Evolutionary conservation across 2,329 filamentous ascomycete species (phyloP), one percentile per base, ranked within the genome.

Genomic region (Juglanconis oblonga): DNA sequence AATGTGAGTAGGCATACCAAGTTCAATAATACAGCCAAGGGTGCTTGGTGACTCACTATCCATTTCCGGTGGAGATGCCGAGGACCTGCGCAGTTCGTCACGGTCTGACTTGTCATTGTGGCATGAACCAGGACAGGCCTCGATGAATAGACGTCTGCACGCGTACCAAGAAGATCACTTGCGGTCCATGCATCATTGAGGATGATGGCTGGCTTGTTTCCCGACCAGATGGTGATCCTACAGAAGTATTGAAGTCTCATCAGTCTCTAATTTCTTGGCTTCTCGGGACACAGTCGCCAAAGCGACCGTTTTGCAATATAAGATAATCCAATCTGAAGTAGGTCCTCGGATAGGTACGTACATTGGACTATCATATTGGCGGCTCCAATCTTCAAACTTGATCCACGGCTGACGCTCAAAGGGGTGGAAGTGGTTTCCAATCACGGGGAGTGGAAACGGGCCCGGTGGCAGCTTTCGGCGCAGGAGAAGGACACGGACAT

Each of bases 181-280:
- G 57, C 57, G 14, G 51, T 58, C 57, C 57, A 58, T 14, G 50
- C 44, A 5, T 58, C 50, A 29, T 54, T 47, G 33, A 58, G 42
- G 6, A 58, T 52, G 24, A 58, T 49, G 13, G 40, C 33, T 0
- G 57, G 57, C 35, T 40, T 17, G 33, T 38, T 58, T 2, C 51
- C 57, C 45, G 33, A 50, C 57, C 57, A 58, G 40, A 54, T 29
- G 11, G 57, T 58, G 57, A 58, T 58, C 24, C 47, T 49, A 11
- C 11, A 33, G n/a, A 17, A 11, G n/a, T 47, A 9, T 29, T 8
- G 13, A 29, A 9, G 7, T 47, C 44, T 38, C 11, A n/a, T 47
- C 9, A 47, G 44, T 29, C 14, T 17, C 17, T 7, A 24, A 24
- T 24, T 24, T 24, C 24, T 24, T 24, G 24, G 24, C 24, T 24